These are phyloP conservation scores for Aureobasidium sp. DNA, from an alignment of 2,329 filamentous ascomycete species.

Conservation along the genomic window DNA sequence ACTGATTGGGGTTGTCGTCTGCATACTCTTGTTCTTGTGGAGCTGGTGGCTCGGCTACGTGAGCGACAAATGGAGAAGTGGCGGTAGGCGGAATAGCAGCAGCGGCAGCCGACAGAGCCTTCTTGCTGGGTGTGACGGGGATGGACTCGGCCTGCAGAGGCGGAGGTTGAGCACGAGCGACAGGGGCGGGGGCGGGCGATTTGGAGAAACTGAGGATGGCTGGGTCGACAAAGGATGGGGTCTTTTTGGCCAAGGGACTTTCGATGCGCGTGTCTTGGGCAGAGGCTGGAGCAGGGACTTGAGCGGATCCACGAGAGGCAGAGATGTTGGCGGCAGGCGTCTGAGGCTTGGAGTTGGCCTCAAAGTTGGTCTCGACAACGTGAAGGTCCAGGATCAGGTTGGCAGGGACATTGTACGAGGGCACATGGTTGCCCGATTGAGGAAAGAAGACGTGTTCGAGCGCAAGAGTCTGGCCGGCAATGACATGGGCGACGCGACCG, in stretches of 20 bases:
- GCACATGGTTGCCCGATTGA: slow-evolving; percentile 46
- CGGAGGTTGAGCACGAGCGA: slow-evolving; percentile 19
- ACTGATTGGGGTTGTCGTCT: slow-evolving; percentile 4
- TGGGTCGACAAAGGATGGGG: slow-evolving; percentile 60
- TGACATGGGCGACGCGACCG: slow-evolving; percentile 63
- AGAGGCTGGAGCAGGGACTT: background rate
- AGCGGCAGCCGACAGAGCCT: slow-evolving; percentile 27
- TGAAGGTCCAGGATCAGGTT: slow-evolving; percentile 54
- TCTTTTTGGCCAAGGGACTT: slow-evolving; percentile 13
- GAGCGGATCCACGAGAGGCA: background rate
- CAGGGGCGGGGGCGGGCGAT: slow-evolving; percentile 25
- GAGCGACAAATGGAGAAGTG: slow-evolving; percentile 33
- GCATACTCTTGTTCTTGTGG: background rate
- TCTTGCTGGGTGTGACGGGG: slow-evolving; percentile 39
- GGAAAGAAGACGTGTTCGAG: slow-evolving; percentile 58
- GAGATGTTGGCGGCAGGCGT: slow-evolving; percentile 19
- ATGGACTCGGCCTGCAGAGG: slow-evolving; percentile 16
- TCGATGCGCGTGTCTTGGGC: slow-evolving; percentile 11
- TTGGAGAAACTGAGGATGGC: slow-evolving; percentile 66
- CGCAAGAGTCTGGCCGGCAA: slow-evolving; percentile 59
- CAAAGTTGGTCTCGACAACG: slow-evolving; percentile 30
- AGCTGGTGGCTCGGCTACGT: slow-evolving; percentile 24
- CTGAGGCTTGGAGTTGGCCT: slow-evolving; percentile 19
- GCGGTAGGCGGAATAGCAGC: slow-evolving; percentile 31
- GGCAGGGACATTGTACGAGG: slow-evolving; percentile 51